phyloP scores from a whole-genome alignment of 2,329 filamentous ascomycete species.

The Penicillium glabrum region DNA sequence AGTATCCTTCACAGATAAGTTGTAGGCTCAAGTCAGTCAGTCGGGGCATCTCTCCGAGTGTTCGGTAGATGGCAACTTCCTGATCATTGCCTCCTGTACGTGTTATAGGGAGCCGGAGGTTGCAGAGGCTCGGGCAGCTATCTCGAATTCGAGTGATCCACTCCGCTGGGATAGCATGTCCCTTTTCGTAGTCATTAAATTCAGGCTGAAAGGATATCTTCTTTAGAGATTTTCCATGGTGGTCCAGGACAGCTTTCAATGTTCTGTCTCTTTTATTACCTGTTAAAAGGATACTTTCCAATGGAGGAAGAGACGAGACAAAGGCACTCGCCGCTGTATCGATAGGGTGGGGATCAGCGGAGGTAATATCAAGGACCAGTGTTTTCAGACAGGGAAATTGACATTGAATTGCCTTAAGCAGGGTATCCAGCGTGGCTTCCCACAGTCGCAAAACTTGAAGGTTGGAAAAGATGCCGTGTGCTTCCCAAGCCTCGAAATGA shows the following conservation, averaged over 20 bases:
- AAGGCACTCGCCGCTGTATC: background rate
- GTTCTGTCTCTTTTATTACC: background rate
- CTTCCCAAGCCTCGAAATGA: background rate
- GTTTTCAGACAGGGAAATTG: background rate
- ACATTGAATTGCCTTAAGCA: background rate
- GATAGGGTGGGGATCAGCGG: background rate
- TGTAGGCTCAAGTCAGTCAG: background rate
- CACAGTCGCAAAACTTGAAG: background rate
- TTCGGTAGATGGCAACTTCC: background rate
- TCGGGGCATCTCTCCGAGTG: background rate
- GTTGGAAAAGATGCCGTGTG: background rate
- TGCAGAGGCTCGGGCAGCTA: background rate
- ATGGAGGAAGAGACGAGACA: background rate
- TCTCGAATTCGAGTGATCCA: background rate
- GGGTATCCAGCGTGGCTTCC: background rate
- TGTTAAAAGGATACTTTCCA: background rate
- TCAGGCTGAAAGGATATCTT: background rate
- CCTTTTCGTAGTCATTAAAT: background rate
- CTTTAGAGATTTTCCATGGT: background rate
- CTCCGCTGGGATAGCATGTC: background rate
- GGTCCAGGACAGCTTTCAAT: background rate
- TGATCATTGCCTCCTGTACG: background rate
- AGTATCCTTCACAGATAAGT: background rate
- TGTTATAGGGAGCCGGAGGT: background rate
- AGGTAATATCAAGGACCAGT: background rate